Evolutionary conservation across 176 grass and related monocot species (phyloP).

Genomic region (sorghum (Sorghum bicolor)): DNA sequence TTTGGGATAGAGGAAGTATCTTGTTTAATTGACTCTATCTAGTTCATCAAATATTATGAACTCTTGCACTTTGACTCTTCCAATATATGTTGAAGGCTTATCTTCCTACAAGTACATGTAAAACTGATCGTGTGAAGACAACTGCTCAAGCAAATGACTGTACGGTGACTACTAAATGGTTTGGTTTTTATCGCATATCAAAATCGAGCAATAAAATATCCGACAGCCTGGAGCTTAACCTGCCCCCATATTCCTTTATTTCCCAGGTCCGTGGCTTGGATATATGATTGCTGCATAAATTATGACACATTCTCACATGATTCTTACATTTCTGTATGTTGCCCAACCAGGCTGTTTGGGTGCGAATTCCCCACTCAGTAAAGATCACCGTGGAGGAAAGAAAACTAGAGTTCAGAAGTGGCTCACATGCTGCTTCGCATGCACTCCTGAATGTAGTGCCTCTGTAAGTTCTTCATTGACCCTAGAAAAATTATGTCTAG

Average conservation of each 20-base stretch:
- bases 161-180: slow-evolving; percentile 87
- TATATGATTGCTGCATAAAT: slow-evolving; percentile 16
- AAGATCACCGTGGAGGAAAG: slow-evolving; percentile 61
- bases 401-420: slow-evolving; percentile 59
- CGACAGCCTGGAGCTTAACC: slow-evolving; percentile 61
- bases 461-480: slow-evolving; percentile 47
- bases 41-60: not conserved
- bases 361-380: slow-evolving; percentile 59
- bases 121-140: slow-evolving; percentile 52
- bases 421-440: slow-evolving; percentile 86
- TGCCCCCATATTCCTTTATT: slow-evolving; percentile 74
- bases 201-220: slow-evolving; percentile 75
- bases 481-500: not conserved
- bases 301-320: not conserved
- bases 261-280: slow-evolving; percentile 56
- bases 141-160: slow-evolving; percentile 80
- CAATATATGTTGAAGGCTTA: slow-evolving; percentile 67
- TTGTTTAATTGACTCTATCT: not conserved
- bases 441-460: slow-evolving; percentile 78
- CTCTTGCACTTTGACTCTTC: not conserved
- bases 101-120: slow-evolving; percentile 39
- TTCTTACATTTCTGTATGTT: slow-evolving; percentile 11
- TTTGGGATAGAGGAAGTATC: no score
- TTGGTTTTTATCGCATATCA: slow-evolving; percentile 91
- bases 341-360: slow-evolving; percentile 70